Percentiles rank a stretch among this genome's conserved stretches.
These are phyloP conservation scores for Amanita inopinata DNA, from an alignment of 768 basidiomycete species.

Conservation along the genomic window DNA sequence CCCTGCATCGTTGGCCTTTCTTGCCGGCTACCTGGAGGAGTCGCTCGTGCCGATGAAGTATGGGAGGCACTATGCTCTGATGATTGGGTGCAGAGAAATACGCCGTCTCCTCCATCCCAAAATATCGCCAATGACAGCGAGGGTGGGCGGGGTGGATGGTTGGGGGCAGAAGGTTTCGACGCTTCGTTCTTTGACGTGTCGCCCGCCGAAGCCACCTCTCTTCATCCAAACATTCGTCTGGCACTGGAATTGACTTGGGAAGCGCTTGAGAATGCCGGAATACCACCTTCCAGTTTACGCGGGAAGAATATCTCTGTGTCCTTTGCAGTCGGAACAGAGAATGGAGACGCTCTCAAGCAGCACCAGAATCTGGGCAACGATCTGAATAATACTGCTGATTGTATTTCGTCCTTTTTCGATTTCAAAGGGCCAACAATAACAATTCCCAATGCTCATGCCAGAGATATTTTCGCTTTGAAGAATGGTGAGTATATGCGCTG, in stretches of 20 bases:
- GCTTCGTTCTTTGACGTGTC: slow-evolving; percentile 27
- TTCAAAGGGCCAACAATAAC: not conserved
- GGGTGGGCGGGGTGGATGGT: slow-evolving; percentile 22
- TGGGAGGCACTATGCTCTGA: slow-evolving; percentile 24
- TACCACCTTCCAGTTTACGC: slow-evolving; percentile 22
- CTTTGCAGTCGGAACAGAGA: slow-evolving; percentile 22
- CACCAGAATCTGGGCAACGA: not conserved
- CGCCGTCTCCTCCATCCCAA: slow-evolving; percentile 20
- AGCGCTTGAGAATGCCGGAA: slow-evolving; percentile 27
- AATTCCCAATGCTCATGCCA: not conserved
- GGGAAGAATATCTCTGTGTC: slow-evolving; percentile 25
- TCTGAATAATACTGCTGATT: not conserved
- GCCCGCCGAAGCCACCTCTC: slow-evolving; percentile 23
- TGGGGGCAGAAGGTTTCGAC: slow-evolving; percentile 23
- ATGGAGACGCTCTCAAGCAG: slow-evolving; percentile 13
- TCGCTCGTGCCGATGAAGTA: slow-evolving; percentile 19
- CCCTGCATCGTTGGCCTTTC: slow-evolving; percentile 24
- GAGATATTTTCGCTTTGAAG: not conserved
- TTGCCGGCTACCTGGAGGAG: slow-evolving; percentile 24
- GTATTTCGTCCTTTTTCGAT: not conserved
- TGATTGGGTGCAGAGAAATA: slow-evolving; percentile 21
- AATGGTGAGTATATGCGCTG: not conserved
- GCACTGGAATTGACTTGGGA: slow-evolving; percentile 25
- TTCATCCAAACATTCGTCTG: slow-evolving; percentile 22
- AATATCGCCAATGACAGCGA: slow-evolving; percentile 23